These are phyloP conservation scores for Tetragonia tetragonoides DNA, from an alignment of 148 eudicot species.

Conservation along the genomic window DNA sequence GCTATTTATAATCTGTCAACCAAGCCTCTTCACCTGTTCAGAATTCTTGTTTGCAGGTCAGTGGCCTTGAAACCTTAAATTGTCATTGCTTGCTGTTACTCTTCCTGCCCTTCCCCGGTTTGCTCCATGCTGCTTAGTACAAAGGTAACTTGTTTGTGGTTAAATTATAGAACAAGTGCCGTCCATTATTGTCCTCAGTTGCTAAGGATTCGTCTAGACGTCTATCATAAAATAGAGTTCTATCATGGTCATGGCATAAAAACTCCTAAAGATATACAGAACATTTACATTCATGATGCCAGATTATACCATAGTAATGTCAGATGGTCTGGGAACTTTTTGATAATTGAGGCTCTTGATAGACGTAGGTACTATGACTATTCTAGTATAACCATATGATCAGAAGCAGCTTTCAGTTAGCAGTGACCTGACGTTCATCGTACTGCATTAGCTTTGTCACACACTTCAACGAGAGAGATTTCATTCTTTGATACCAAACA, in stretches of 20 bases:
- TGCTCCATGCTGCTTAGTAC: neutral
- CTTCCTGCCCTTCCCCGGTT: neutral
- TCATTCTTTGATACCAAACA: neutral
- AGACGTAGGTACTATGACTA: neutral
- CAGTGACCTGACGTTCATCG: neutral
- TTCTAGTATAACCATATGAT: neutral
- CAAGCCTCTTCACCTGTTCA: constrained; percentile 74
- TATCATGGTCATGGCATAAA: neutral
- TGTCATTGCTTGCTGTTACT: neutral
- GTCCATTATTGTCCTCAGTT: neutral
- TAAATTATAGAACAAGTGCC: neutral
- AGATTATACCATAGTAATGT: neutral
- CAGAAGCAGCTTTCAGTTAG: neutral
- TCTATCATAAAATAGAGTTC: no score
- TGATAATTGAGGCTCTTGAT: neutral
- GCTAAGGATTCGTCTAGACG: neutral
- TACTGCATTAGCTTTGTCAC: neutral
- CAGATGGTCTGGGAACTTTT: neutral
- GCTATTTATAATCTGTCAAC: constrained; percentile 84
- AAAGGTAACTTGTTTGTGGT: neutral
- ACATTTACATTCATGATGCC: neutral
- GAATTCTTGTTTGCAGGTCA: constrained; percentile 64
- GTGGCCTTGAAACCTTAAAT: constrained; percentile 16
- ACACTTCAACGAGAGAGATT: neutral
- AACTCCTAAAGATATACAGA: neutral